Evolutionary conservation across 2,329 filamentous ascomycete species (phyloP), one percentile per base, ranked within the genome.

Genomic region (Bipolaris gigantea): DNA sequence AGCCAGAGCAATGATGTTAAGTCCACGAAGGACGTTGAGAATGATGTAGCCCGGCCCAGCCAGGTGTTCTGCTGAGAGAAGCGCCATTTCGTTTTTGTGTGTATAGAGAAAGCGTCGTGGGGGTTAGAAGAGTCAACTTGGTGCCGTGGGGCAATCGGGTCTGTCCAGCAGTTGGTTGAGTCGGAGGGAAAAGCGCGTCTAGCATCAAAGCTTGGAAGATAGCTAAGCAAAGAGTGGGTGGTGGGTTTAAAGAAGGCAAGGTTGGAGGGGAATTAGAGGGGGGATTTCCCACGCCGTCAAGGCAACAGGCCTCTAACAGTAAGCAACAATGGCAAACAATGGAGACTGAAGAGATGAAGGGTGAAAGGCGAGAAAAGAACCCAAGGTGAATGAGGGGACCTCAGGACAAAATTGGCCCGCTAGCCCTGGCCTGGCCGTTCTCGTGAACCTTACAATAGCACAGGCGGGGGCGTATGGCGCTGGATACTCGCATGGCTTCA

Each of bases 21-120:
- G 69, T 23, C 70, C 78, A 16, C 79, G 76, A 48, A 81, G 67
- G 50, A 77, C 66, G 61, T 81, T 81, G 57, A 81, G 77, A 53
- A 81, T 80, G 59, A 81, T 79, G 68, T 79, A 81, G 66, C 79
- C 79, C 65, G 79, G 77, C 51, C 79, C 79, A 60, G 79, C 79
- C 71, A 81, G 75, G 53, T 75, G 73, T 62, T 80, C 78, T 44
- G 73, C 71, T 54, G 77, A 79, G 57, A 80, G 73, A 50, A 77
- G 69, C 38, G 70, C 69, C 72, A 74, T 74, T 57, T 54, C 36
- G 56, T 48, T 74, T 57, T 53, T 33, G 55, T 48, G 53, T 48
- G 48, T 43, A 48, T 53, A 33, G 48, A 50, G 39, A 51, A 44
- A 57, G 41, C 46, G 43, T 51, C 39, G 48, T 47, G 45, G 42